phyloP scores from a whole-genome alignment of 1,284 basidiomycete species.

The Schizophyllum commune region DNA sequence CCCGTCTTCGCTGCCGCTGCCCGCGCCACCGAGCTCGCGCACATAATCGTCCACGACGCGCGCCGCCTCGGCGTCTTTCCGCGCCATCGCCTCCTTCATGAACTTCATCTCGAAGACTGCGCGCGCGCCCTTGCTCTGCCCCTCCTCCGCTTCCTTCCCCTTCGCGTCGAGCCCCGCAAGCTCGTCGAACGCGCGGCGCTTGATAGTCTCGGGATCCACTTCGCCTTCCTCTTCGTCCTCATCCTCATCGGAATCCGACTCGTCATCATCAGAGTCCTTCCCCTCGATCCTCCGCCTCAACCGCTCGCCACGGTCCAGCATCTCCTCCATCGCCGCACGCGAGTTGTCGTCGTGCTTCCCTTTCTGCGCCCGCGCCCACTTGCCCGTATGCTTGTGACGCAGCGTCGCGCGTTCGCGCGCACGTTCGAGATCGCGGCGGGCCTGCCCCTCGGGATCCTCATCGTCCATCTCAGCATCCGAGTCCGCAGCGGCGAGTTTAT shows the following conservation, averaged over 20 bases:
- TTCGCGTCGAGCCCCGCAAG: conserved; percentile 41
- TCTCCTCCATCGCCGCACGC: conserved; percentile 36
- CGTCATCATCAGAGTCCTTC: conserved; percentile 39
- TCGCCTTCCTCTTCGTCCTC: conserved; percentile 39
- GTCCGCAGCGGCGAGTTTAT: conserved; percentile 40
- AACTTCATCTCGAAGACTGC: conserved; percentile 87
- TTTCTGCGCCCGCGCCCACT: conserved; percentile 71
- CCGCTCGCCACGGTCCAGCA: conserved; percentile 67
- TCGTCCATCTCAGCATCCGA: conserved; percentile 38
- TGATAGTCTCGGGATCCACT: conserved; percentile 45
- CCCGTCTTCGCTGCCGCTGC: conserved; percentile 24
- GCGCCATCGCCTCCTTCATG: conserved; percentile 83
- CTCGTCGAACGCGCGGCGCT: conserved; percentile 68
- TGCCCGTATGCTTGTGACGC: conserved; percentile 76
- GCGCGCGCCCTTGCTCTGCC: conserved; percentile 42
- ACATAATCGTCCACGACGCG: conserved; percentile 65
- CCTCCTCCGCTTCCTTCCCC: conserved; percentile 24
- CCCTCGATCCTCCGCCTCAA: conserved; percentile 68
- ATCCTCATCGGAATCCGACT: conserved; percentile 40
- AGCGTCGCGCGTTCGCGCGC: conserved; percentile 84
- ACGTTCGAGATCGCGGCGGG: conserved; percentile 72
- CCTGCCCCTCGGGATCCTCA: conserved; percentile 47
- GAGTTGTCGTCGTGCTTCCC: conserved; percentile 51
- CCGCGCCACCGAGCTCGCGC: conserved; percentile 47
- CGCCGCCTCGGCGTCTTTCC: conserved; percentile 51